Evolutionary conservation across 176 grass and related monocot genomes (phyloP), one percentile per base, ranked within the genome.

Genomic region (Ampelocalamus luodianensis): DNA sequence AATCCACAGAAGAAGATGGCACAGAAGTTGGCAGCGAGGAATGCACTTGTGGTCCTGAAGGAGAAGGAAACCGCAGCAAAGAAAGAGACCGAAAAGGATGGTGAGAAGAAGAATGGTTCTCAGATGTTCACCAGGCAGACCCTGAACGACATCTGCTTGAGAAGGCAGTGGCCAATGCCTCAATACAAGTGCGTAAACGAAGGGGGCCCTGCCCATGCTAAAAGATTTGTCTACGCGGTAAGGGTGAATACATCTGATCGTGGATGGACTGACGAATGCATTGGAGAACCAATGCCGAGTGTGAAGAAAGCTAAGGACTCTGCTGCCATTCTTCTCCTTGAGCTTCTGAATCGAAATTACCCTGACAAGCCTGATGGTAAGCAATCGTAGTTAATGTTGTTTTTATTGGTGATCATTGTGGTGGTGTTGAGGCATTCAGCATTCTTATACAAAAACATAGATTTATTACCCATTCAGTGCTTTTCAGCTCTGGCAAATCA

Each of bases 1-100:
- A 99, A 99, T 72, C 84, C 90, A 37, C 96, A 99, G 84, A 99
- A 96, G 90, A 99, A 99, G 74, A 99, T 99, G 96, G 96, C 96
- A 54, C 96, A 99, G 78, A 99, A 99, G 89, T 79, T 99, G 81
- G 96, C 96, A 0, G 96, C 96, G 17, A 93, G 93, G 76, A 99
- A 96, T 68, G 96, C 96, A 0, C 86, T 99, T 3, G 90, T 89
- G 12, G 51, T 92, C 44, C 88, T 99, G 76, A 96, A 93, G 84
- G 92, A 99, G 74, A 99, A 96, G 79, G 96, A 98, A 83, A 90
- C 86, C 3, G 91, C 88, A 72, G 83, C 84, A 24, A 92, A 83
- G 39, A 94, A 90, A 84, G 90, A 92, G 48, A 59, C 60, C 4
- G 91, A 94, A 54, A 93, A 89, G 69, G 94, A 90, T 16, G 84